phyloP scores from a whole-genome alignment of 169 alveolate genomes.

The Babesia gibsoni region DNA sequence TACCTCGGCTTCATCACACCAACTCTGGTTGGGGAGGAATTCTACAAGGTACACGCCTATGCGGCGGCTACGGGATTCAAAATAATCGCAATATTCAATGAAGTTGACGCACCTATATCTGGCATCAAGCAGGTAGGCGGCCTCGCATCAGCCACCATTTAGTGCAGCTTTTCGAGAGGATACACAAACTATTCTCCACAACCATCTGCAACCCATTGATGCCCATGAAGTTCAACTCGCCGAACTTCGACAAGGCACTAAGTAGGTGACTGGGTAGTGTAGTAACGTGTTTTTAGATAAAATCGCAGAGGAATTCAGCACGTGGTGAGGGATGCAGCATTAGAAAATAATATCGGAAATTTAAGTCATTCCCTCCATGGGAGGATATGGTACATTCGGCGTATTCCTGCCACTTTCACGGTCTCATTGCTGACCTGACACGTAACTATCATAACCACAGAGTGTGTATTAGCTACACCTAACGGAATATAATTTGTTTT shows the following conservation, averaged over 20 bases:
- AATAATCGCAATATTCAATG: slow-evolving; percentile 46
- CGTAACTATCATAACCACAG: no score
- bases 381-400: no score
- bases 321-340: no score
- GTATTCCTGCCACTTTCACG: no score
- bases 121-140: slow-evolving; percentile 7
- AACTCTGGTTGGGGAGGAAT: slow-evolving; percentile 35
- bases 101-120: slow-evolving; percentile 3
- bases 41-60: slow-evolving; percentile 57
- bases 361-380: no score
- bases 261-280: slow-evolving; percentile 14
- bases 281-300: no score
- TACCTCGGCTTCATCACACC: slow-evolving; percentile 63
- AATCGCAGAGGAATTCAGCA: no score
- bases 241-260: slow-evolving; percentile 10
- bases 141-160: not conserved
- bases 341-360: no score
- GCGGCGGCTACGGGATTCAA: slow-evolving; percentile 61
- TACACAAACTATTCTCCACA: slow-evolving; percentile 28
- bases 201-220: slow-evolving; percentile 60
- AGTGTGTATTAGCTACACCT: no score
- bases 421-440: no score
- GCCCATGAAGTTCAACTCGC: slow-evolving; percentile 34
- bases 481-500: no score
- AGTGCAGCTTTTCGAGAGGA: slow-evolving; percentile 44